Conservation (phyloP, 1,139 yeast species). For the Lodderomyces parapsilosis region DNA sequence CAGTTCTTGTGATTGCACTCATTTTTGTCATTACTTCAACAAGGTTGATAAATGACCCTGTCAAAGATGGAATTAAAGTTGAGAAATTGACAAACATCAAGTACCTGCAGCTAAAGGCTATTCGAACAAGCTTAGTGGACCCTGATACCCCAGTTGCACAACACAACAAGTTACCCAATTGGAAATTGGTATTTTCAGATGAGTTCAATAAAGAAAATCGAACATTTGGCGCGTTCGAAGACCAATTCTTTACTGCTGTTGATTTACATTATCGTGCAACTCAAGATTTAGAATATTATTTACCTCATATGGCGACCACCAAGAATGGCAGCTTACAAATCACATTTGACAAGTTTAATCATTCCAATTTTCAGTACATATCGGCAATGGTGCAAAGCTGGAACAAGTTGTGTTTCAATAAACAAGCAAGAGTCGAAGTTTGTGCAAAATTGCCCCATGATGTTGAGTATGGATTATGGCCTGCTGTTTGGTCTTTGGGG, state of each 20-base stretch:
- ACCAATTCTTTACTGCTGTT: constrained; percentile 30
- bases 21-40: constrained; percentile 10
- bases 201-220: constrained; percentile 33
- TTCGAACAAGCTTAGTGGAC: constrained; percentile 24
- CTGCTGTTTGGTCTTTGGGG: constrained; percentile 34
- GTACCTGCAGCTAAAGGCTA: constrained; percentile 24
- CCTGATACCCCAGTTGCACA: constrained; percentile 24
- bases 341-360: constrained; percentile 23
- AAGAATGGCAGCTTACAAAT: constrained; percentile 24
- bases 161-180: constrained; percentile 13
- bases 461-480: constrained; percentile 28
- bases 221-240: constrained; percentile 30
- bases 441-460: constrained; percentile 23
- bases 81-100: constrained; percentile 13
- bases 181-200: constrained; percentile 31
- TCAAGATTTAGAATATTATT: constrained; percentile 30
- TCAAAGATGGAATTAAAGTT: constrained; percentile 10
- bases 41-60: constrained; percentile 9
- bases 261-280: constrained; percentile 32
- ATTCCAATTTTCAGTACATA: constrained; percentile 22
- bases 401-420: constrained; percentile 31
- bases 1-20: constrained; percentile 8
- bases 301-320: constrained; percentile 30
- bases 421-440: constrained; percentile 25
- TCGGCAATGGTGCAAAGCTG: constrained; percentile 34